A percentile compares a stretch with the other conserved stretches of the same genome.
These are phyloP conservation scores for Castanospermum australe DNA, from an alignment of 306 rosid species.

Conservation along the genomic window DNA sequence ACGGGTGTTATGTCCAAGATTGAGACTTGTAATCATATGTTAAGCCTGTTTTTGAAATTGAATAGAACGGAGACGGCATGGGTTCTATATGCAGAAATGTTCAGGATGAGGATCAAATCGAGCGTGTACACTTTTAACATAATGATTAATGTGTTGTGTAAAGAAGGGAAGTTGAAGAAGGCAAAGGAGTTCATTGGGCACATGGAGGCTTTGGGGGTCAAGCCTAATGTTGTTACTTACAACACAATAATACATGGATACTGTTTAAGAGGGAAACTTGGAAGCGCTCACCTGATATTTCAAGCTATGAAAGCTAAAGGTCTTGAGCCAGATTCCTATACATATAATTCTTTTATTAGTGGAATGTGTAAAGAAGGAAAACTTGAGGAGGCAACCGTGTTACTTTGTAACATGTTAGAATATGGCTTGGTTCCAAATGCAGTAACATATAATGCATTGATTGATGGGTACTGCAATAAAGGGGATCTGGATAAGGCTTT, in stretches of 20 bases:
- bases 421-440: constrained; percentile 58
- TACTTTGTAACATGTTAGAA: constrained; percentile 52
- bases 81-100: constrained; percentile 88
- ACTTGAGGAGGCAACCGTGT: constrained; percentile 62
- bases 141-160: constrained; percentile 83
- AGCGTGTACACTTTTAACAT: constrained; percentile 68
- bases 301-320: constrained; percentile 57
- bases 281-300: constrained; percentile 47
- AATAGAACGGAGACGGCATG: constrained; percentile 56
- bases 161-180: constrained; percentile 77
- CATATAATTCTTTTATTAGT: constrained; percentile 61
- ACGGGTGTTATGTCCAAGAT: constrained; percentile 45
- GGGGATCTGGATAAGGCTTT: constrained; percentile 75
- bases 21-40: constrained; percentile 63
- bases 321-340: constrained; percentile 62
- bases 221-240: constrained; percentile 70
- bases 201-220: constrained; percentile 64
- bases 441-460: constrained; percentile 71
- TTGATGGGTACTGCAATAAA: constrained; percentile 74
- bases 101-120: constrained; percentile 65
- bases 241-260: constrained; percentile 70
- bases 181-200: constrained; percentile 67
- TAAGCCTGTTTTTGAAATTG: constrained; percentile 56
- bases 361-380: constrained; percentile 67
- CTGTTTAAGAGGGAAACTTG: constrained; percentile 56